Evolutionary conservation across 2,329 filamentous ascomycete species (phyloP).

Genomic region (Zasmidium angulare): DNA sequence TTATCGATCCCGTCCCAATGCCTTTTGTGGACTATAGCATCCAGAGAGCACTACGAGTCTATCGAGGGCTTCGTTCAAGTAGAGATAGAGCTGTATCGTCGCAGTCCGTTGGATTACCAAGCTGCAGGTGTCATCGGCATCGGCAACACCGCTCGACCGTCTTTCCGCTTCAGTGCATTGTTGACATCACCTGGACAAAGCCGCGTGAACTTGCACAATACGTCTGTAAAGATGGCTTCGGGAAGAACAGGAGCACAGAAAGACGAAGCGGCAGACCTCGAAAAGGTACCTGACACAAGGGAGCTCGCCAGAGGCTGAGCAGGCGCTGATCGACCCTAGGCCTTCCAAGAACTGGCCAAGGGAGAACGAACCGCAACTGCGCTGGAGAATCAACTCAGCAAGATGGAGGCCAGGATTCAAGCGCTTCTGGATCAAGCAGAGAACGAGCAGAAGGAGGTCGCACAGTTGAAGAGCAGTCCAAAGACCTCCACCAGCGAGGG

Average conservation of each 20-base stretch:
- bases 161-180: not conserved
- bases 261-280: slow-evolving; percentile 27
- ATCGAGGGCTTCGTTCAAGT: not conserved
- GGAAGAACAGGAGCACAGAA: slow-evolving; percentile 22
- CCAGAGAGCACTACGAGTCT: no score
- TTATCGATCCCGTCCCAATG: no score
- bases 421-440: slow-evolving; percentile 52
- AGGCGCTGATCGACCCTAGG: slow-evolving; percentile 34
- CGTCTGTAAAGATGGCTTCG: slow-evolving; percentile 16
- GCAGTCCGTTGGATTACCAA: not conserved
- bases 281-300: slow-evolving; percentile 17
- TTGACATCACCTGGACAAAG: not conserved
- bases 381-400: slow-evolving; percentile 55
- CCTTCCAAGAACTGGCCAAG: slow-evolving; percentile 52
- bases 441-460: slow-evolving; percentile 37
- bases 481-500: slow-evolving; percentile 14
- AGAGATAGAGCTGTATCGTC: not conserved
- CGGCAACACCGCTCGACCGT: not conserved
- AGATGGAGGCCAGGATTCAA: slow-evolving; percentile 57
- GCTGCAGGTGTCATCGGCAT: not conserved
- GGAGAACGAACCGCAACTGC: slow-evolving; percentile 57
- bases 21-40: not conserved
- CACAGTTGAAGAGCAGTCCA: slow-evolving; percentile 26
- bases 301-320: no score
- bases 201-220: not conserved